Percentiles rank a stretch among this genome's conserved stretches.
These are phyloP conservation scores for Ophiocordyceps polyrhachis-furcata DNA, from an alignment of 2,329 filamentous ascomycete species.

Conservation along the genomic window DNA sequence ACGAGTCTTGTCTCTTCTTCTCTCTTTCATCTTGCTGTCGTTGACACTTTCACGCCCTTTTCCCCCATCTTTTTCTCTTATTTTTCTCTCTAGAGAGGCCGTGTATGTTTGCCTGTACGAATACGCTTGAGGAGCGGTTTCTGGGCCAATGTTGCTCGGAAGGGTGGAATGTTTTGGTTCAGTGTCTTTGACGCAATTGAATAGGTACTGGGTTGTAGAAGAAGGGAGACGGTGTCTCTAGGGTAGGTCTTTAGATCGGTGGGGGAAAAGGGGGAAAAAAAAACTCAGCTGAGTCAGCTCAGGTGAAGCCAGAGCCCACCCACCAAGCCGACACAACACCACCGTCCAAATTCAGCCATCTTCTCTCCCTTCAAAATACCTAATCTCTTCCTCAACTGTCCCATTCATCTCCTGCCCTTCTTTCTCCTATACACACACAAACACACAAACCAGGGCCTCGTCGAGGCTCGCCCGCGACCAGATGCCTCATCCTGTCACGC, in stretches of 20 bases:
- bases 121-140: too few species aligned
- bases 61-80: neutral
- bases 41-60: neutral
- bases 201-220: too few species aligned
- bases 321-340: too few species aligned
- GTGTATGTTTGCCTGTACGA: neutral
- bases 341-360: neutral
- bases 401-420: neutral
- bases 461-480: neutral
- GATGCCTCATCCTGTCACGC: constrained; percentile 31
- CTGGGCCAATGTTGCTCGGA: too few species aligned
- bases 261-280: neutral
- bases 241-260: neutral
- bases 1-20: neutral
- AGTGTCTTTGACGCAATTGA: too few species aligned
- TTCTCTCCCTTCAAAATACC: neutral
- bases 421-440: neutral
- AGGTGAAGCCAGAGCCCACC: neutral
- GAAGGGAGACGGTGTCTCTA: neutral
- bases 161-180: too few species aligned
- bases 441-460: neutral
- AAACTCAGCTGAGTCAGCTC: neutral
- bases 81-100: neutral
- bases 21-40: neutral
- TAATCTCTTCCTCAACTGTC: neutral